Evolutionary conservation across 2,329 filamentous ascomycete genomes (phyloP), one percentile per base, ranked within the genome.

Genomic region (Arthrobotrys megalospora): DNA sequence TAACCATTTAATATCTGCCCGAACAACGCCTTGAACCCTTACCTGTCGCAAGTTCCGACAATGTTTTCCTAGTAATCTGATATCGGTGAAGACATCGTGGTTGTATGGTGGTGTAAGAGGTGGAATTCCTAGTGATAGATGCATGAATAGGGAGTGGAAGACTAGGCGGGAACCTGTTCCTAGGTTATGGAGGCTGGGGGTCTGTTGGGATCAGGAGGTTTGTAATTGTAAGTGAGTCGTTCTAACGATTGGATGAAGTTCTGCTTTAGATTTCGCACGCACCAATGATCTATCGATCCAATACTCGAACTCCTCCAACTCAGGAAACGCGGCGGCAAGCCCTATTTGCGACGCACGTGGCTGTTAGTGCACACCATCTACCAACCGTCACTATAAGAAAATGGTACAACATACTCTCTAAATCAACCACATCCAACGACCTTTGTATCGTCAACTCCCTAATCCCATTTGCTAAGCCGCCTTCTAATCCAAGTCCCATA

Each of bases 241-340:
- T 19, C 19, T 28, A 11, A 19, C 2, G n/a, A 7, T 24, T 7
- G 10, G 45, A 3, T n/a, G 16, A 12, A 21, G 34, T 28, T 28
- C 24, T 28, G 5, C 2, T 28, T 28, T 28, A 16, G 10, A 41
- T 14, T 32, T 16, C 1, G 24, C 1, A 38, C 48, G 12, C 58
- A 68, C 64, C 34, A 68, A 10, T n/a, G 64, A 48, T 19, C 64
- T 53, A 38, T 58, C 64, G 4, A 43, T 47, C 64, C 64, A 68
- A 11, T 55, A 68, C 14, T 68, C 64, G 21, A 68, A 68, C 7
- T 32, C 47, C 14, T 68, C 64, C 0, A 68, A 14, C 5, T 58
- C 34, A 2, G 64, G 64, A 41, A 68, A 38, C 2, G 48, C 64
- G 6, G 32, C 19, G 21, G 64, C 64, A 58, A 68, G 48, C 16